phyloP scores from a whole-genome alignment of 441 rosid genomes.

The Eutrema salsugineum region DNA sequence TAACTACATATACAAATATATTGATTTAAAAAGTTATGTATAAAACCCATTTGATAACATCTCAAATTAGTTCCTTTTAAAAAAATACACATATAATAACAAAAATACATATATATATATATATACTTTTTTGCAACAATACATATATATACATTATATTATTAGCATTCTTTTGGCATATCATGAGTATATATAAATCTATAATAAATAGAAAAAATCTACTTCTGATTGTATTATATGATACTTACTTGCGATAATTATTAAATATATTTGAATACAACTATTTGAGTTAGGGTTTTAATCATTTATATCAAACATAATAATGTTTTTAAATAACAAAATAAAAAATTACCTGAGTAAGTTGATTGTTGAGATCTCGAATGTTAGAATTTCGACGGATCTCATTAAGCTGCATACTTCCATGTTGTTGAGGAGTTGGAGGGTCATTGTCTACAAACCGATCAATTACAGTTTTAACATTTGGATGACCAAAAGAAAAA shows the following conservation, averaged over 20 bases:
- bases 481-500: conserved; percentile 61
- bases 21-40: background rate
- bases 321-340: background rate
- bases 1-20: background rate
- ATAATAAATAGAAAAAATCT: background rate
- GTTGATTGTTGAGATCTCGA: conserved; percentile 36
- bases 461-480: conserved; percentile 33
- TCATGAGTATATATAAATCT: background rate
- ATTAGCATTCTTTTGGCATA: background rate
- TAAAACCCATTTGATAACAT: background rate
- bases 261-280: background rate
- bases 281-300: background rate
- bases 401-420: conserved; percentile 39
- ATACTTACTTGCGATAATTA: background rate
- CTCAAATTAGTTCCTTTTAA: background rate
- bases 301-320: background rate
- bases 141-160: background rate
- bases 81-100: no score
- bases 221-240: background rate
- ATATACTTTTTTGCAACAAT: no score
- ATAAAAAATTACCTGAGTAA: conserved; percentile 38
- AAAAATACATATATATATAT: background rate
- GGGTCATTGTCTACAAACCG: conserved; percentile 32
- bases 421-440: background rate
- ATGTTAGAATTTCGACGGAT: conserved; percentile 36